Base-by-base conservation (phyloP, 352 stramenopile species). In the Halophytophthora batemanensis region DNA sequence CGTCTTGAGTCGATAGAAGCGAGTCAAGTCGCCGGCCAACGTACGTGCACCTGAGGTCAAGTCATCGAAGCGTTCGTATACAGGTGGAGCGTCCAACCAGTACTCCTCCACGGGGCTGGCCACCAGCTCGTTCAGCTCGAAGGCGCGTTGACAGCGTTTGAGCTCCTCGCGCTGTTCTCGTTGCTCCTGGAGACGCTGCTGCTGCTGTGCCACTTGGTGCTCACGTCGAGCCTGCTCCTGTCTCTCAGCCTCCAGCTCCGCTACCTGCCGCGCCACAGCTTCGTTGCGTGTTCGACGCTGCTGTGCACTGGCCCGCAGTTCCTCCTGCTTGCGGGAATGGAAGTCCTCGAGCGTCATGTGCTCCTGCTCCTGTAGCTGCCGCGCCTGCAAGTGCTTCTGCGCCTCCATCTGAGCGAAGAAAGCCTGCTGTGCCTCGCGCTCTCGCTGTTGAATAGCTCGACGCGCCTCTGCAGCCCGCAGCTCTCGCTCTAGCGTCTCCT, bases 351-450 rank as follows among this genome's bases (percentile, higher is more conserved):
- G 47, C 29, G 64, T 68, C 71, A 87, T 89, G 23, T 51, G 45
- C 14, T 76, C 60, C 19, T 67, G 64, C 23, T 90, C 78, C n/a
- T 80, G 58, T 4, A 69, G 13, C 43, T 56, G 50, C 23, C 62
- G 64, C 5, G 59, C 59, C 15, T 79, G 67, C 0, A 61, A 46
- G 1, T 69, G 50, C 36, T 82, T 85, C 28, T 86, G 62, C 15
- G 41, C 33, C 44, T 89, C 78, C 73, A 89, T 86, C 45, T 81
- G 66, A 29, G 53, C 69, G 34, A 87, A 90, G 51, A 87, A 85
- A 2, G 43, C 45, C 11, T 70, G 63, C 37, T 86, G 74, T 1
- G 54, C 35, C 31, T 78, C 71, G 38, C 63, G 60, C 25, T 85
- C 64, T n/a, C 67, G 71, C 21, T 48, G 56, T 18, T 77, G 60